Conservation (phyloP, 2,329 filamentous ascomycete genomes). For the Pseudogymnoascus sp. region DNA sequence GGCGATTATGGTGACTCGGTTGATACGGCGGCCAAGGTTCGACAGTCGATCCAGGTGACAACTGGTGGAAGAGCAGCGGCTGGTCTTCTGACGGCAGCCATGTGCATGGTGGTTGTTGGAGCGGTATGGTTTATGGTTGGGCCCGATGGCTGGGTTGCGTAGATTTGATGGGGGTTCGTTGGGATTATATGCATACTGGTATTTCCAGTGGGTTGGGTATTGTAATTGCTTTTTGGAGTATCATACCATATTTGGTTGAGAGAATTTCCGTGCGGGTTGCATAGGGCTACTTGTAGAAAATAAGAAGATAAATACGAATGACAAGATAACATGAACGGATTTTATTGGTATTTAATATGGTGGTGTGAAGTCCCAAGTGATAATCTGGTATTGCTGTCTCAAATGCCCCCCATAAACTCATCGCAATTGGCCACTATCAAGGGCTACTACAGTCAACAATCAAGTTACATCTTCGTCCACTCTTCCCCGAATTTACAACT, state of each 20-base stretch:
- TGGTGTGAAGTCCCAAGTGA: neutral
- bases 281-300: neutral
- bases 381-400: neutral
- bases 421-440: neutral
- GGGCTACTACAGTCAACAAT: neutral
- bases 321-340: neutral
- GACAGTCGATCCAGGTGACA: conserved; percentile 18
- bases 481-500: neutral
- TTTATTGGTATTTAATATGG: neutral
- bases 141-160: conserved; percentile 5
- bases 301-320: neutral
- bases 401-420: neutral
- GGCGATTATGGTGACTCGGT: conserved; percentile 28
- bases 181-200: neutral
- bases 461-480: neutral
- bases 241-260: neutral
- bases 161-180: neutral
- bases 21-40: conserved; percentile 21
- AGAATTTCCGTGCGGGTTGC: neutral
- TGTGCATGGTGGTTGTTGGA: conserved; percentile 18
- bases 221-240: neutral
- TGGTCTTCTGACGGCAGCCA: conserved; percentile 33
- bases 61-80: conserved; percentile 35
- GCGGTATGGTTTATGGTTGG: conserved; percentile 11
- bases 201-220: neutral